These are phyloP conservation scores for Talaromyces albobiverticillius DNA, from an alignment of 2,329 filamentous ascomycete genomes.

Conservation along the genomic window DNA sequence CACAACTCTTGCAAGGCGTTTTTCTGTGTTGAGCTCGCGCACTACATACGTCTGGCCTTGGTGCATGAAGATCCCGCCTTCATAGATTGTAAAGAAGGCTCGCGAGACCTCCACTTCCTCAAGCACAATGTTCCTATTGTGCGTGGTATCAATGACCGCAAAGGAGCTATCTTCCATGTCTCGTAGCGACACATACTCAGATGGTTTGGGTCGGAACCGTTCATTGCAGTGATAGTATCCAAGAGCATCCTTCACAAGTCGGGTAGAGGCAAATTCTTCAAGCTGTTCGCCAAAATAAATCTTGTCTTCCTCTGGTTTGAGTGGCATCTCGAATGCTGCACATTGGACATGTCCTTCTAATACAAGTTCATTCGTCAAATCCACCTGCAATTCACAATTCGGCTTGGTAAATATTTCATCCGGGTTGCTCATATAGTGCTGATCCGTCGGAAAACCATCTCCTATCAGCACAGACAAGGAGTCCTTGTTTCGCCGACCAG, in stretches of 20 bases:
- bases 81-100: constrained; percentile 94
- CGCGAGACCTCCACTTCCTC: constrained; percentile 95
- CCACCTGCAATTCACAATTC: constrained; percentile 84
- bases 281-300: constrained; percentile 78
- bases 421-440: constrained; percentile 96
- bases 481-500: constrained; percentile 88
- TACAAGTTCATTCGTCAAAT: constrained; percentile 86
- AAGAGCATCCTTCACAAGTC: constrained; percentile 68
- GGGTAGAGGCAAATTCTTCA: constrained; percentile 66
- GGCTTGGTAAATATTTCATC: constrained; percentile 87
- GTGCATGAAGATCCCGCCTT: constrained; percentile 94
- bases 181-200: constrained; percentile 78
- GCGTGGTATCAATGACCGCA: constrained; percentile 80
- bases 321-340: constrained; percentile 91
- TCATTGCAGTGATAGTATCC: constrained; percentile 90
- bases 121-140: constrained; percentile 77
- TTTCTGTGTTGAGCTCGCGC: constrained; percentile 78
- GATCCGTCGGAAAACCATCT: constrained; percentile 85
- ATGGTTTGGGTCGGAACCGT: constrained; percentile 80
- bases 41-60: constrained; percentile 93
- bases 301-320: constrained; percentile 71
- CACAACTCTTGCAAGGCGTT: constrained; percentile 80
- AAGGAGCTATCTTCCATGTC: constrained; percentile 92
- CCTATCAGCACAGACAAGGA: constrained; percentile 87
- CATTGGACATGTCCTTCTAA: constrained; percentile 94